Evolutionary conservation across 140 eudicot genomes (phyloP).

Genomic region (Eryngium alpinum): DNA sequence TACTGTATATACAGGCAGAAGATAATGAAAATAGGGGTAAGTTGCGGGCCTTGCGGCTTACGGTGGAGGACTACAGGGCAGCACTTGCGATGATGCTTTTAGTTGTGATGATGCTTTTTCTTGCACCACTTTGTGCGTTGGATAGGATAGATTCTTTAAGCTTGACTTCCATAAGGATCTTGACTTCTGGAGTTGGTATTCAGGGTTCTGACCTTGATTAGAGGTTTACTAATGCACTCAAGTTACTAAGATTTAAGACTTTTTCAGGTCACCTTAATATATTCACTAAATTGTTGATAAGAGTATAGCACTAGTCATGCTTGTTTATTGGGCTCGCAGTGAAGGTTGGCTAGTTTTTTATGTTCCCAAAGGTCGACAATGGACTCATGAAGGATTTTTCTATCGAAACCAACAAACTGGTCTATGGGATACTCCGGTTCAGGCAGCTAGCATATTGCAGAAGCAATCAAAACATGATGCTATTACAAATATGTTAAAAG

Average conservation of each 20-base stretch:
- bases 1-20: conserved; percentile 67
- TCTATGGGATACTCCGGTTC: conserved; percentile 93
- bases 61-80: conserved; percentile 79
- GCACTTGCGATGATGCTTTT: conserved; percentile 56
- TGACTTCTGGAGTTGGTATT: too few species aligned
- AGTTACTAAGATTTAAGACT: too few species aligned
- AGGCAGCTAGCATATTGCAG: conserved; percentile 74
- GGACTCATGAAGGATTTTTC: conserved; percentile 96
- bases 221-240: too few species aligned
- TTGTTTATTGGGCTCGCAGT: conserved; percentile 90
- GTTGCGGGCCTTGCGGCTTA: conserved; percentile 79
- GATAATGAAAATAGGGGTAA: conserved; percentile 90
- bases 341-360: conserved; percentile 92
- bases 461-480: too few species aligned
- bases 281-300: too few species aligned
- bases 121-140: too few species aligned
- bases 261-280: too few species aligned
- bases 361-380: conserved; percentile 71
- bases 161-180: too few species aligned
- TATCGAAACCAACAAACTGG: conserved; percentile 70
- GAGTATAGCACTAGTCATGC: conserved; percentile 94
- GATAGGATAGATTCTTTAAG: too few species aligned
- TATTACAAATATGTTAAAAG: too few species aligned
- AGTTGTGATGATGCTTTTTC: background rate
- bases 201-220: too few species aligned